Percentiles rank a stretch among this genome's conserved stretches.
Conservation (phyloP, 768 basidiomycete species). For the Favolaschia claudopus region DNA sequence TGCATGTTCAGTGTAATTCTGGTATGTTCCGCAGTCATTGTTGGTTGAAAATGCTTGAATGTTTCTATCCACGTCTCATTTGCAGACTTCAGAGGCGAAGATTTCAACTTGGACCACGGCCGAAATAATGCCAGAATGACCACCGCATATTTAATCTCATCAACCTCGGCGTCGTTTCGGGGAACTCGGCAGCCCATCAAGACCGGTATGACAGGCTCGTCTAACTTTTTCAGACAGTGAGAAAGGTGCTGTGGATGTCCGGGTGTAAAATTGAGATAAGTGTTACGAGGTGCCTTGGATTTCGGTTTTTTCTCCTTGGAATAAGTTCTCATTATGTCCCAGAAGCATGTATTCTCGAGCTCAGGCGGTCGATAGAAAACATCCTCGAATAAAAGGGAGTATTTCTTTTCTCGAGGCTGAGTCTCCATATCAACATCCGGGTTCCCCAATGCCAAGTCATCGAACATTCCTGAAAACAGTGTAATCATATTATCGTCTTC, state of each 20-base stretch:
- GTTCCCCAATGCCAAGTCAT: background rate
- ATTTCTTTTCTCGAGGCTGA: background rate
- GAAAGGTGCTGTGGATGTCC: slow-evolving; percentile 17
- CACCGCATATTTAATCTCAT: slow-evolving; percentile 6
- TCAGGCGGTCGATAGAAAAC: slow-evolving; percentile 17
- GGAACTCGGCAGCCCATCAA: slow-evolving; percentile 7
- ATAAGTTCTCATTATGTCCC: slow-evolving; percentile 11
- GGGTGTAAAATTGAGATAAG: slow-evolving; percentile 5
- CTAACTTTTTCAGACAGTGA: slow-evolving; percentile 10
- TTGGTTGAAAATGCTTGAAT: background rate
- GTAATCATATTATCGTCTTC: slow-evolving; percentile 2
- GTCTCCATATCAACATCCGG: background rate
- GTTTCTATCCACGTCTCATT: background rate
- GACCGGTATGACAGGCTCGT: slow-evolving; percentile 3
- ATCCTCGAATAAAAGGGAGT: slow-evolving; percentile 15
- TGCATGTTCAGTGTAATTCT: slow-evolving; percentile 12
- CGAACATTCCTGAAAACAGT: background rate
- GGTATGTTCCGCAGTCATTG: background rate
- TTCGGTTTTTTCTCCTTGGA: slow-evolving; percentile 1
- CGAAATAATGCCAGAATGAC: slow-evolving; percentile 6
- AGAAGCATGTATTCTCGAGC: slow-evolving; percentile 4
- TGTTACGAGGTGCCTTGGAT: slow-evolving; percentile 8
- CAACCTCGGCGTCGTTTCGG: slow-evolving; percentile 5
- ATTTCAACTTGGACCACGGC: background rate
- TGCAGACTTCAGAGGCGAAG: background rate